Evolutionary conservation across 202 grass and related monocot species (phyloP).

Genomic region (Carex arenaria): DNA sequence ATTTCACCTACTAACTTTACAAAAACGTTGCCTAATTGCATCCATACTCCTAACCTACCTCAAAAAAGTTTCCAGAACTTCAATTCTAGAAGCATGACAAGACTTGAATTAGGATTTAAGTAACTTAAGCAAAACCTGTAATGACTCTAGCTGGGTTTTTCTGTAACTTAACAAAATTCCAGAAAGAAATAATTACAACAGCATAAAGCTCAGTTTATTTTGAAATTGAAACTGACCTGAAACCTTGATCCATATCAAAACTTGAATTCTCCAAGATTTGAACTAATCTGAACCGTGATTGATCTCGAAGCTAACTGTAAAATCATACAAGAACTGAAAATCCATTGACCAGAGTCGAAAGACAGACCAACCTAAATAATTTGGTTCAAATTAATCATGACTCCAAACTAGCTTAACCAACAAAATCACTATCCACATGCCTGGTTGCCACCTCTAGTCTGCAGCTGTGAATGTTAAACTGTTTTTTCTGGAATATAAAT

Average conservation of each 20-base stretch:
- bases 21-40: not conserved
- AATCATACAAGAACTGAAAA: not conserved
- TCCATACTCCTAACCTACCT: not conserved
- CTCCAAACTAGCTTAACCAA: not conserved
- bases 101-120: not conserved
- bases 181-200: not conserved
- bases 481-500: not conserved
- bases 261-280: not conserved
- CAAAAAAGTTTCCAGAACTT: not conserved
- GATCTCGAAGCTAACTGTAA: not conserved
- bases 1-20: not conserved
- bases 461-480: not conserved
- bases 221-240: not conserved
- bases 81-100: not conserved
- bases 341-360: not conserved
- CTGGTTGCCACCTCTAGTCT: not conserved
- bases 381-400: not conserved
- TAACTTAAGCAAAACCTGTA: not conserved
- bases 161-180: not conserved
- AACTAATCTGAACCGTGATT: not conserved
- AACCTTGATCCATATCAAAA: not conserved
- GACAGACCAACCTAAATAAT: not conserved
- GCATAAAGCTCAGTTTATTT: not conserved
- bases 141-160: not conserved
- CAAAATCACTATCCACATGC: not conserved